A percentile compares a stretch with the other conserved stretches of the same genome.
Conservation (phyloP, 495 filamentous ascomycete genomes). For the Penicillium simplicissimum region DNA sequence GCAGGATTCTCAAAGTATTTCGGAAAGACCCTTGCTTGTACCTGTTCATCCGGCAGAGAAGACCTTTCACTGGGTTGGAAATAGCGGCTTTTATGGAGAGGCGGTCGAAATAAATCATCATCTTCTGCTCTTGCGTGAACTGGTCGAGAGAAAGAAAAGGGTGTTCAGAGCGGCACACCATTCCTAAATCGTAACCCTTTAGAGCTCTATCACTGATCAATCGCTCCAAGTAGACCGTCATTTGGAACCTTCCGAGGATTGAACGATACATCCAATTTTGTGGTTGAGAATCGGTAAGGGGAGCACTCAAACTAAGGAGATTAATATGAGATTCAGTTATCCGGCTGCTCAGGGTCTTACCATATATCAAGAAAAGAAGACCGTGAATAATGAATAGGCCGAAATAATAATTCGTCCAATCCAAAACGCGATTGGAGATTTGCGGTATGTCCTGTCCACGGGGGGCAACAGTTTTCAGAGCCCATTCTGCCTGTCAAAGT, state of each 20-base stretch:
- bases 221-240: background rate
- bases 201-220: background rate
- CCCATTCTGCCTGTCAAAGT: background rate
- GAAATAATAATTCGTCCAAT: constrained; percentile 1
- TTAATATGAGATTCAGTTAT: background rate
- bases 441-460: background rate
- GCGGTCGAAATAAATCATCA: background rate
- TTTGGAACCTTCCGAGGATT: background rate
- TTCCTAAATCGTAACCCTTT: too few relatives aligned
- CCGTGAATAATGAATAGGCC: background rate
- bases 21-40: background rate
- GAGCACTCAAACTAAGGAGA: background rate
- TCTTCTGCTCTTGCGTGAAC: too few relatives aligned
- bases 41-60: background rate
- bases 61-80: background rate
- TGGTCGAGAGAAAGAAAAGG: too few relatives aligned
- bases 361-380: background rate
- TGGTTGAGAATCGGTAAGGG: background rate
- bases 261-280: constrained; percentile 2
- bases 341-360: background rate
- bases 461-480: background rate
- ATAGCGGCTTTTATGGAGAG: background rate
- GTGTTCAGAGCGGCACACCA: too few relatives aligned
- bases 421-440: background rate
- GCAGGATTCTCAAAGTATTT: background rate